phyloP scores from a whole-genome alignment of 345 rosid genomes.

The Salix koriyanagi region DNA sequence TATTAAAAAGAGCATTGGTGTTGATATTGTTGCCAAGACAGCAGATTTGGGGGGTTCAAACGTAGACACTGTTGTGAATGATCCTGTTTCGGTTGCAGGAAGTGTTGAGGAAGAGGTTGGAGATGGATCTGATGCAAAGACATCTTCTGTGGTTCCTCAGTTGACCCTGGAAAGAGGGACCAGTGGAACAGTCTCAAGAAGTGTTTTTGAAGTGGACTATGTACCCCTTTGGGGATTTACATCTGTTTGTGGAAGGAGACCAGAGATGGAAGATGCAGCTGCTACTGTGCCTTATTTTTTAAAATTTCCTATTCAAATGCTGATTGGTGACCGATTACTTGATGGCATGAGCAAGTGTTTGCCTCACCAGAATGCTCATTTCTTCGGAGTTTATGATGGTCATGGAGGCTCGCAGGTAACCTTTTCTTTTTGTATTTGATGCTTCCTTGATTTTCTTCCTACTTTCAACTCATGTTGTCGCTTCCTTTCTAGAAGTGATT shows the following conservation, averaged over 20 bases:
- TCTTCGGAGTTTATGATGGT: conserved; percentile 95
- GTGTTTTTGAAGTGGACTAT: conserved; percentile 82
- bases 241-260: conserved; percentile 80
- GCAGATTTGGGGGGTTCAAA: conserved; percentile 32
- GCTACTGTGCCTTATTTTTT: conserved; percentile 58
- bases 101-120: conserved; percentile 41
- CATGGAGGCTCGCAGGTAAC: conserved; percentile 92
- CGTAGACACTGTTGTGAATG: conserved; percentile 23
- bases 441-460: background rate
- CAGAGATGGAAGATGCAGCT: conserved; percentile 96
- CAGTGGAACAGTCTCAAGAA: conserved; percentile 39
- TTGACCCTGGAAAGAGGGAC: conserved; percentile 45
- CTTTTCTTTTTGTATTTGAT: background rate
- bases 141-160: conserved; percentile 41
- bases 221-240: conserved; percentile 88
- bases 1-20: conserved; percentile 34
- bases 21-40: conserved; percentile 39
- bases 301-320: conserved; percentile 73
- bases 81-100: conserved; percentile 30
- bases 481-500: background rate
- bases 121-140: conserved; percentile 29
- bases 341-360: conserved; percentile 53
- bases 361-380: conserved; percentile 66
- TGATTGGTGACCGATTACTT: conserved; percentile 48
- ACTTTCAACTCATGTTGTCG: background rate